A percentile compares a stretch with the other conserved stretches of the same genome.
These are phyloP conservation scores for Colletotrichum gloeosporioides DNA, from an alignment of 2,329 filamentous ascomycete species.

Conservation along the genomic window DNA sequence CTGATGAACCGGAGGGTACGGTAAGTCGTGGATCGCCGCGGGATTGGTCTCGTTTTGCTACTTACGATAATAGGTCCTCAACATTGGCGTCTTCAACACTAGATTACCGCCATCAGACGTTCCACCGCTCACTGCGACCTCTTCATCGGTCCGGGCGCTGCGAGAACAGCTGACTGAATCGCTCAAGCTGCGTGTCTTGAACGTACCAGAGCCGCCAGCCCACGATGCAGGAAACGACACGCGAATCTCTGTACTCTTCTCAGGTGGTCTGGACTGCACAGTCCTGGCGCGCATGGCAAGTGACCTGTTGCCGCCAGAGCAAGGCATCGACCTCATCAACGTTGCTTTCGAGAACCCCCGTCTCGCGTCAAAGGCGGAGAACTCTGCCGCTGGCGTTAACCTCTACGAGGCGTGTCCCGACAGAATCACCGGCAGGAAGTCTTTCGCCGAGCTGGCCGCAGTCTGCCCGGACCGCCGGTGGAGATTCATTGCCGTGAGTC, in stretches of 20 bases:
- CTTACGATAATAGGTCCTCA: constrained; percentile 57
- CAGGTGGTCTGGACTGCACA: constrained; percentile 92
- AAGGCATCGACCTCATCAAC: constrained; percentile 87
- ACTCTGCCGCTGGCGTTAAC: constrained; percentile 30
- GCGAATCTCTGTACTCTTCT: constrained; percentile 84
- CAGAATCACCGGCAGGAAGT: constrained; percentile 82
- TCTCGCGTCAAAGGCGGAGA: constrained; percentile 57
- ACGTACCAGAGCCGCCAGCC: constrained; percentile 65
- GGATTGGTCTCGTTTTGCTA: constrained; percentile 33
- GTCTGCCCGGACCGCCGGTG: constrained; percentile 76
- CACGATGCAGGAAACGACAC: constrained; percentile 38
- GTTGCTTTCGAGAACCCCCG: constrained; percentile 96
- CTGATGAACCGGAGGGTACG: constrained; percentile 36
- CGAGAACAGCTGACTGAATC: constrained; percentile 63
- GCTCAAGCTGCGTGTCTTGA: constrained; percentile 66
- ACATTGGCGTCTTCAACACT: constrained; percentile 59
- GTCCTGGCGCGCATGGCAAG: constrained; percentile 82
- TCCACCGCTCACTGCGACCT: constrained; percentile 30
- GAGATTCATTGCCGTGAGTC: constrained; percentile 77
- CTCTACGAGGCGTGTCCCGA: constrained; percentile 89
- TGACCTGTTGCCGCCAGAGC: constrained; percentile 71
- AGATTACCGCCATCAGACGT: constrained; percentile 42
- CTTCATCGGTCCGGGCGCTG: constrained; percentile 58
- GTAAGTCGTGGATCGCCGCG: constrained; percentile 45
- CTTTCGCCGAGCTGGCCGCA: constrained; percentile 74